Evolutionary conservation across 2,329 filamentous ascomycete genomes (phyloP).

Genomic region (Xylaria sp.): DNA sequence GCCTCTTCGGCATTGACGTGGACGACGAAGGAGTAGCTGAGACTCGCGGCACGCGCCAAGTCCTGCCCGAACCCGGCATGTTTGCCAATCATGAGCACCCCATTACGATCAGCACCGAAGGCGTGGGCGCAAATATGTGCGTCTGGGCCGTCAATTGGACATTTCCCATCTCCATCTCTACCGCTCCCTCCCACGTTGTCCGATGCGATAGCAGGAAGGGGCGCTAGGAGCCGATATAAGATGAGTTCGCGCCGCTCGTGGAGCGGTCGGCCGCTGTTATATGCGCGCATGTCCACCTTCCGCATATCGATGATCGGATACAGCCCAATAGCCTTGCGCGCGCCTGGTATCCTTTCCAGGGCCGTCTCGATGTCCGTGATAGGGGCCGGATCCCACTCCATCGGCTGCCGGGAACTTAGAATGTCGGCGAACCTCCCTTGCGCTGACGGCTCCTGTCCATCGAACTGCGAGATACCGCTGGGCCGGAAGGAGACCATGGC

Average conservation of each 20-base stretch:
- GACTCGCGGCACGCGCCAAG: slow-evolving; percentile 55
- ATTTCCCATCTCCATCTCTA: background rate
- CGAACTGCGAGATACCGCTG: slow-evolving; percentile 50
- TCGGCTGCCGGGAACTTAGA: slow-evolving; percentile 50
- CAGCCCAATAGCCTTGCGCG: slow-evolving; percentile 53
- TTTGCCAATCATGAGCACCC: slow-evolving; percentile 62
- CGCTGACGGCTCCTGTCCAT: slow-evolving; percentile 53
- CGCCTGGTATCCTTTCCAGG: slow-evolving; percentile 40
- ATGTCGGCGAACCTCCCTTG: slow-evolving; percentile 57
- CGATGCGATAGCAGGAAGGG: slow-evolving; percentile 52
- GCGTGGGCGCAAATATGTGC: slow-evolving; percentile 61
- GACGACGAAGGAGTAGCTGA: slow-evolving; percentile 63
- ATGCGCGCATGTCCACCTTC: slow-evolving; percentile 62
- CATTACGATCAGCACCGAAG: slow-evolving; percentile 64
- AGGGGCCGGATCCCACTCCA: slow-evolving; percentile 58
- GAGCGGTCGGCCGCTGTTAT: slow-evolving; percentile 55
- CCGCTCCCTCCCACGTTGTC: background rate
- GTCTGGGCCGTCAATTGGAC: slow-evolving; percentile 51
- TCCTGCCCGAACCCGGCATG: slow-evolving; percentile 58
- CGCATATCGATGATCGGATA: slow-evolving; percentile 64
- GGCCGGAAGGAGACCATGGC: slow-evolving; percentile 64
- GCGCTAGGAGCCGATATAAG: slow-evolving; percentile 59
- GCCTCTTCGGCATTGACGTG: slow-evolving; percentile 61
- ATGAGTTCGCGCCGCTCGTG: slow-evolving; percentile 60
- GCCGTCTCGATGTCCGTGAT: slow-evolving; percentile 57